Base-by-base conservation (phyloP, 1,284 basidiomycete genomes). In the Sporisorium exsertum region DNA sequence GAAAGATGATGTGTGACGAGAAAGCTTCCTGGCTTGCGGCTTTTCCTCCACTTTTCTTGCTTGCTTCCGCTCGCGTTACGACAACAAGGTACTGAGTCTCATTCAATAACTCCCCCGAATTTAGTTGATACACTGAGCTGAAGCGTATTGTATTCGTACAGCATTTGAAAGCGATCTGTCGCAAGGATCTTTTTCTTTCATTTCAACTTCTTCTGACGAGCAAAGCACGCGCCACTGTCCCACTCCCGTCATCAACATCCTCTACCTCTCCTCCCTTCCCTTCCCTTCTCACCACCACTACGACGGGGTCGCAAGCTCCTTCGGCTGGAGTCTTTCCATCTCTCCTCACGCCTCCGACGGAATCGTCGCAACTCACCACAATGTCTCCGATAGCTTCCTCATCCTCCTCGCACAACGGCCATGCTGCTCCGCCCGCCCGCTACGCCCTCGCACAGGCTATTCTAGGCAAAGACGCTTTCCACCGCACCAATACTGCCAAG, bases 381-480 rank as follows among this genome's bases (percentile, higher is more conserved):
- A 67, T 62, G 56, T 5, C 58, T 18, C 43, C 58, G 20, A 35
- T 40, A 35, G 61, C 68, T 20, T 60, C 73, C 18, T 60, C 73
- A 16, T 71, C 73, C 8, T 61, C 68, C 3, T 20, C 42, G 8
- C 55, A 49, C 20, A 62, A 67, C 22, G 57, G 58, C 49, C 35
- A 55, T 1, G 22, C 62, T 24, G 24, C 62, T 3, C 51, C 53
- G 16, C 67, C 72, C 33, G 62, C 66, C 13, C 72, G 74, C 53
- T 77, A 77, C 52, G 26, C 57, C 4, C 59, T 70, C 29, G 71
- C 75, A 10, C 32, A 62, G 13, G 47, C 58, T 0, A 60, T 77
- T 55, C 63, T 77, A 7, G 75, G 75, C 26, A 51, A 64, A 16
- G 66, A 64, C 2, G 47, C 58, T 13, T 73, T 77, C 47, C 32